phyloP scores from a whole-genome alignment of 352 stramenopile species.

The Blastocystis sp. region DNA sequence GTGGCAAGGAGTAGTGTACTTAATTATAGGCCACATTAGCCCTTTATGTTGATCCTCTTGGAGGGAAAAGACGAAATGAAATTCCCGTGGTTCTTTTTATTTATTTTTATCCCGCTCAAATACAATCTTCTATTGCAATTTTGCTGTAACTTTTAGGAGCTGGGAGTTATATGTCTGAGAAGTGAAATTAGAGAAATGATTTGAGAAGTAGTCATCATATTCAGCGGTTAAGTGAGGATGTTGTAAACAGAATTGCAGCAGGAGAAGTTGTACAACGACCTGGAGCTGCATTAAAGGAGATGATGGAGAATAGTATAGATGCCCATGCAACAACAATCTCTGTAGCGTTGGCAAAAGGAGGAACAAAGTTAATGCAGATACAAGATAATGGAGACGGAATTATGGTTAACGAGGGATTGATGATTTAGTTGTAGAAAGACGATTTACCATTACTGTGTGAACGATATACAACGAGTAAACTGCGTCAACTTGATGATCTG shows the following conservation, averaged over 20 bases:
- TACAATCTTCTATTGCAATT: too few species aligned
- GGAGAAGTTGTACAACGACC: conserved; percentile 92
- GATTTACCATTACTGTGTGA: conserved; percentile 92
- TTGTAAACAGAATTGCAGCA: conserved; percentile 89
- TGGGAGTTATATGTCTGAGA: too few species aligned
- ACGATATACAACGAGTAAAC: conserved; percentile 95
- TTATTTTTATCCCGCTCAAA: too few species aligned
- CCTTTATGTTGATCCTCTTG: not conserved
- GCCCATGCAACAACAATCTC: conserved; percentile 82
- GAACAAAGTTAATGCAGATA: conserved; percentile 88
- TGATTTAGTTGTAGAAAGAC: conserved; percentile 71
- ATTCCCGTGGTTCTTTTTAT: not conserved
- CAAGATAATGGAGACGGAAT: conserved; percentile 91
- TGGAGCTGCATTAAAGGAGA: conserved; percentile 89
- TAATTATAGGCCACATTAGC: too few species aligned
- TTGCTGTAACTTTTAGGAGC: too few species aligned
- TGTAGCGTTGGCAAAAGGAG: conserved; percentile 78
- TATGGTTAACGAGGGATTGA: conserved; percentile 50
- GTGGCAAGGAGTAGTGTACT: too few species aligned
- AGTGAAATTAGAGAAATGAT: too few species aligned
- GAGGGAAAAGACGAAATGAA: not conserved
- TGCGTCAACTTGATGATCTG: conserved; percentile 90
- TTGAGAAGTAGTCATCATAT: conserved; percentile 73
- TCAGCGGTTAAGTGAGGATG: conserved; percentile 80
- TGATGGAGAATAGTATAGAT: conserved; percentile 97